Percentiles rank a stretch among this genome's conserved stretches.
Evolutionary conservation across 2,329 filamentous ascomycete genomes (phyloP).

Genomic region (Alternaria viburni): DNA sequence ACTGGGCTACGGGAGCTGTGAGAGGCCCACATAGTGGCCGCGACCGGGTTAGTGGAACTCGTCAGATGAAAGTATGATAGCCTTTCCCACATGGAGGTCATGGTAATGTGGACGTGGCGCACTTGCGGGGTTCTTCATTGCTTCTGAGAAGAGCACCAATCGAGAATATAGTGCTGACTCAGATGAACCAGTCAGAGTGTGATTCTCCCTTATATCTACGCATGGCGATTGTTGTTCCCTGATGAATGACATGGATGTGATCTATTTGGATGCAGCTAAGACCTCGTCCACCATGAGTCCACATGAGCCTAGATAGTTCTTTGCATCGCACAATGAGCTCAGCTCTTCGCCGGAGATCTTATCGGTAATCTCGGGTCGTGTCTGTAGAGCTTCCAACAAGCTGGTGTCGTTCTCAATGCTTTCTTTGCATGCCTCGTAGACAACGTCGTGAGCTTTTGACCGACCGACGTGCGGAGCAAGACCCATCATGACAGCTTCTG

Average conservation of each 20-base stretch:
- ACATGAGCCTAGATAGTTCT: conserved; percentile 53
- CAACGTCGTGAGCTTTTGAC: conserved; percentile 62
- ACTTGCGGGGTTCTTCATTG: conserved; percentile 17
- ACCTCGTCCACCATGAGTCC: conserved; percentile 46
- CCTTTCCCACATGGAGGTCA: conserved; percentile 7
- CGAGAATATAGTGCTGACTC: conserved; percentile 9
- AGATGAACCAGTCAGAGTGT: conserved; percentile 2
- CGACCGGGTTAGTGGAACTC: conserved; percentile 30
- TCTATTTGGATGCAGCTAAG: conserved; percentile 37
- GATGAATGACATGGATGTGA: neutral
- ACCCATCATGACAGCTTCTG: conserved; percentile 67
- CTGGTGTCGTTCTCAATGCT: conserved; percentile 55
- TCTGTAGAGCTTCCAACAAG: conserved; percentile 53
- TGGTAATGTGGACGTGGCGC: conserved; percentile 9
- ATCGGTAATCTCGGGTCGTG: conserved; percentile 50
- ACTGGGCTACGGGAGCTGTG: conserved; percentile 19
- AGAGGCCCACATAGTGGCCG: conserved; percentile 19
- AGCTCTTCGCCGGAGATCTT: conserved; percentile 57
- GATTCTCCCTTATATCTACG: neutral
- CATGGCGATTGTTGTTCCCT: neutral
- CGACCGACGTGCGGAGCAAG: conserved; percentile 61
- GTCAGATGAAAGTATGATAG: conserved; percentile 6
- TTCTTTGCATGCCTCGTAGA: conserved; percentile 61
- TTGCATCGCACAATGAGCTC: conserved; percentile 61
- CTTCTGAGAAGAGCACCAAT: neutral